Evolutionary conservation across 2,329 filamentous ascomycete species (phyloP), one percentile per base, ranked within the genome.

Genomic region (Colletotrichum truncatum): DNA sequence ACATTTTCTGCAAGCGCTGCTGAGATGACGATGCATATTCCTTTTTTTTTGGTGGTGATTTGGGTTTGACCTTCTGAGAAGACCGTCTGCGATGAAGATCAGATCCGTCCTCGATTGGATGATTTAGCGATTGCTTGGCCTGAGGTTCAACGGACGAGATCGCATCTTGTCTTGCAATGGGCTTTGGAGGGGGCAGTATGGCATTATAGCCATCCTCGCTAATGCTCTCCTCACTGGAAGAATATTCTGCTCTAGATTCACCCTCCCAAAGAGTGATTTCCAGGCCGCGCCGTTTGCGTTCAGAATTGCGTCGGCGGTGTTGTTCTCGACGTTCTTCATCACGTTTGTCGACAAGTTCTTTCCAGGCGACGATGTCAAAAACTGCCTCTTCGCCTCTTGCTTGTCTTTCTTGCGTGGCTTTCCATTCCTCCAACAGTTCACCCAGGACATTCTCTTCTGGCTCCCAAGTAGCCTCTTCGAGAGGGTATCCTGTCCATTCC

Each of bases 401-500:
- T 9, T 78, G 74, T 6, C 74, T 72, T n/a, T 71, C 68, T 68
- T 82, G 83, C 5, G 72, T 77, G 25, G 76, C 71, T 51, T 78
- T 72, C 86, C 86, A 88, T 3, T 78, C 71, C 0, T 71, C 64
- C 2, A 81, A 70, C 5, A 86, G 72, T 0, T 75, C 75, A 2
- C 73, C 67, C 0, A 74, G 75, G 4, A 88, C 71, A 58, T 86
- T 75, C 5, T 78, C 73, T 9, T 72, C 68, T 0, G 85, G 84
- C 68, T 89, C 86, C 86, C 86, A 89, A 3, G 76, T 77, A 46
- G 77, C 76, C n/a, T 76, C 73, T 28, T 69, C 64, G 0, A 82
- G 70, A 1, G 71, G 67, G 48, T 71, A 81, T 2, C 73, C 74
- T 18, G 75, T 71, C 80, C 80, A 82, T 57, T 76, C 67, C 10